A percentile compares a stretch with the other conserved stretches of the same genome.
Conservation (phyloP, 305 asterid genomes). For the Fraxinus nigra region DNA sequence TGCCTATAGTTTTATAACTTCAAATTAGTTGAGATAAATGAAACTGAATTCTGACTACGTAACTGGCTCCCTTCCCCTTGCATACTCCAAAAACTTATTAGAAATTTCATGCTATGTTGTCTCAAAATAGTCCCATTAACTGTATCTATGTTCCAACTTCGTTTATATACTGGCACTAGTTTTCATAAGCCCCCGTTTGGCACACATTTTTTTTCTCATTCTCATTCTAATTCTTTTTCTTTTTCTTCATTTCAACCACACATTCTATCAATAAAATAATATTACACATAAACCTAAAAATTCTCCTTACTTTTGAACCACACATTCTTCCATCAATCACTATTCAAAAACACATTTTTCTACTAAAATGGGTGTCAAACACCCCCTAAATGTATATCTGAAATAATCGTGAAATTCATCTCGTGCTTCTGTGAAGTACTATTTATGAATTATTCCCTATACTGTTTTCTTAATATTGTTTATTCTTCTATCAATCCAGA, state of each 20-base stretch:
- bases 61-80: not conserved
- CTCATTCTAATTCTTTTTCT: no score
- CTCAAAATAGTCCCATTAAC: not conserved
- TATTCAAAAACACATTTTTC: no score
- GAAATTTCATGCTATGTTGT: not conserved
- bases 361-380: no score
- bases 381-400: not conserved
- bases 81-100: not conserved
- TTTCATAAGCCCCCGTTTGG: not conserved
- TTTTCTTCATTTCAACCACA: no score
- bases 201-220: no score
- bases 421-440: not conserved
- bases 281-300: no score
- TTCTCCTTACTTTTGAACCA: no score
- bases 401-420: not conserved
- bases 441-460: not conserved
- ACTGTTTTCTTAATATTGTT: constrained; percentile 8
- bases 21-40: constrained; percentile 3
- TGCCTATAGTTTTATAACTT: not conserved
- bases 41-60: constrained; percentile 7
- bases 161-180: not conserved
- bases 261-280: no score
- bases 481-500: not conserved
- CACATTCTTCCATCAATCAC: no score
- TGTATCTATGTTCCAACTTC: not conserved